phyloP scores from a whole-genome alignment of 345 rosid genomes.

The Microcos paniculata region DNA sequence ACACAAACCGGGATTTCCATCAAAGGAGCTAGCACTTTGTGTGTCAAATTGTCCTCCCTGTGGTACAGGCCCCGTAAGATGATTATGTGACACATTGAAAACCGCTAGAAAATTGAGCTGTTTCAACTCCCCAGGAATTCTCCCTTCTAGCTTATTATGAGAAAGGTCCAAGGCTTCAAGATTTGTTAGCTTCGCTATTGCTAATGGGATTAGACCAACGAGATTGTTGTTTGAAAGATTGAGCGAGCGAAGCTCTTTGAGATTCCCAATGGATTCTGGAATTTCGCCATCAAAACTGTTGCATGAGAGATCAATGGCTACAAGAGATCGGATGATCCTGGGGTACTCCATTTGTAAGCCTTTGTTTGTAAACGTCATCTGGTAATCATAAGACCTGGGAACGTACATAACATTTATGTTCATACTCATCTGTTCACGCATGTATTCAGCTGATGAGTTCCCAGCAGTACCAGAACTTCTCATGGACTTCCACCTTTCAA shows the following conservation, averaged over 20 bases:
- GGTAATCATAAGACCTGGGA: not conserved
- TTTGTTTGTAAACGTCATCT: slow-evolving; percentile 14
- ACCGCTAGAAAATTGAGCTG: not conserved
- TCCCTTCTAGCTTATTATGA: slow-evolving; percentile 1
- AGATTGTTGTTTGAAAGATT: slow-evolving; percentile 11
- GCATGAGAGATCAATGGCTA: slow-evolving; percentile 3
- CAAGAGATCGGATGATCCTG: not conserved
- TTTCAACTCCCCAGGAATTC: not conserved
- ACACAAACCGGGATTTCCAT: slow-evolving; percentile 3
- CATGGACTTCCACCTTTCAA: slow-evolving; percentile 11
- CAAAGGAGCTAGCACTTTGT: not conserved
- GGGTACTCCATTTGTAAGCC: not conserved
- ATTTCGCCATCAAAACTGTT: slow-evolving; percentile 8
- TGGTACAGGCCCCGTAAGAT: not conserved
- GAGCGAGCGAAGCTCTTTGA: not conserved
- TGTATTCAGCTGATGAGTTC: not conserved
- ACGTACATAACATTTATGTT: not conserved
- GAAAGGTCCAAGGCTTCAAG: slow-evolving; percentile 8
- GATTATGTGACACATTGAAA: slow-evolving; percentile 2
- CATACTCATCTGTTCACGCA: not conserved
- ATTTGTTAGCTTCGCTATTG: not conserved
- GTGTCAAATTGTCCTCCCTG: not conserved
- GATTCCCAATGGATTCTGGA: not conserved
- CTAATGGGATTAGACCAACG: not conserved
- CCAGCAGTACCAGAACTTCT: not conserved